Conservation (phyloP, 306 rosid genomes). For the Cicer bijugum region DNA sequence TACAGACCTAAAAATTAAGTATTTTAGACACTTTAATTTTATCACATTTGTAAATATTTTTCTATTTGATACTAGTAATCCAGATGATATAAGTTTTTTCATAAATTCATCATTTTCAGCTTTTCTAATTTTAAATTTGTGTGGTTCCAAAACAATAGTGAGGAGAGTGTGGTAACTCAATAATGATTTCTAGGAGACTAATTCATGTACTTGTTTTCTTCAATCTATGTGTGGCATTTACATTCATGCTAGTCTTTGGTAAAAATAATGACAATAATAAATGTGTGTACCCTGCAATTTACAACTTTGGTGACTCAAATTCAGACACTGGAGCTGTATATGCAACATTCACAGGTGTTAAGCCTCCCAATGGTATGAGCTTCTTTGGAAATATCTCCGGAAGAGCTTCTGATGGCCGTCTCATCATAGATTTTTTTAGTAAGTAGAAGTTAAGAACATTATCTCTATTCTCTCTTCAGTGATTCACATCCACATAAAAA, state of each 20-base stretch:
- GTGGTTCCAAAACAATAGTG: neutral
- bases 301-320: slow-evolving; percentile 93
- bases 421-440: slow-evolving; percentile 73
- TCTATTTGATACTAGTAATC: no score
- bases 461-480: neutral
- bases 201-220: slow-evolving; percentile 33
- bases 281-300: slow-evolving; percentile 59
- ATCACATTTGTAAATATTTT: no score
- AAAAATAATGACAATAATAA: no score
- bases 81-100: no score
- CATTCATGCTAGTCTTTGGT: slow-evolving; percentile 18
- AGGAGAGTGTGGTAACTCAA: neutral
- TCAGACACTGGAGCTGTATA: slow-evolving; percentile 79
- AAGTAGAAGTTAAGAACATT: slow-evolving; percentile 15
- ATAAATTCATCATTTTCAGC: no score
- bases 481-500: neutral
- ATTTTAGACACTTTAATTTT: no score
- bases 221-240: slow-evolving; percentile 18
- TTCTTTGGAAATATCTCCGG: slow-evolving; percentile 79
- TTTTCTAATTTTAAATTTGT: no score
- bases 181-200: slow-evolving; percentile 33
- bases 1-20: no score
- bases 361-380: slow-evolving; percentile 78
- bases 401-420: slow-evolving; percentile 80
- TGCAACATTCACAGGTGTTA: slow-evolving; percentile 58